Percentiles rank a stretch among this genome's conserved stretches.
Conservation (phyloP, 2,329 filamentous ascomycete genomes). For the Aureobasidium sp. region DNA sequence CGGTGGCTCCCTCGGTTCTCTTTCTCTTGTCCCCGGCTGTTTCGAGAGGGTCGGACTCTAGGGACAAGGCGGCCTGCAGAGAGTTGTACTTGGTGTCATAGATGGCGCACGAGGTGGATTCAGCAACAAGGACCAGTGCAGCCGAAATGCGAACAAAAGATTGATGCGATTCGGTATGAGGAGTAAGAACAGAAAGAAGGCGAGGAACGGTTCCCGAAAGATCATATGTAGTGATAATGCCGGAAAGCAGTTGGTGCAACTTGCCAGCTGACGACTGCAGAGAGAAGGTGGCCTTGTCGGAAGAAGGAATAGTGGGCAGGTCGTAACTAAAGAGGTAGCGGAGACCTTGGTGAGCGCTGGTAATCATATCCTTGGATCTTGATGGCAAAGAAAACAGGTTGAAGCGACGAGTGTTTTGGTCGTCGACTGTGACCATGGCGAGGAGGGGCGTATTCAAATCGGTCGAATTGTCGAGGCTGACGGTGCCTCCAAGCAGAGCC, state of each 20-base stretch:
- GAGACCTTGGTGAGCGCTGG: conserved; percentile 15
- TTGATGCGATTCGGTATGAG: conserved; percentile 42
- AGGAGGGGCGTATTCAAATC: conserved; percentile 32
- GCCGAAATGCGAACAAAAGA: conserved; percentile 63
- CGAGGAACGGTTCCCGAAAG: conserved; percentile 57
- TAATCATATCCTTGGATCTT: conserved; percentile 16
- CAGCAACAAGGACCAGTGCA: conserved; percentile 58
- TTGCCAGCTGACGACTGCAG: conserved; percentile 54
- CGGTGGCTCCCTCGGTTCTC: conserved; percentile 14
- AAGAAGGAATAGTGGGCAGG: conserved; percentile 17
- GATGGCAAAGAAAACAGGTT: conserved; percentile 16
- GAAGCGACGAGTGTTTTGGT: conserved; percentile 3
- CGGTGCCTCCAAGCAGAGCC: conserved; percentile 30
- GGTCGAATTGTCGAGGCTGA: conserved; percentile 24
- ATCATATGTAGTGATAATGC: conserved; percentile 55
- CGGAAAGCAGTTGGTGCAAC: conserved; percentile 53
- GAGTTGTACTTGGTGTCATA: conserved; percentile 64
- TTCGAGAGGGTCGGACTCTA: conserved; percentile 22
- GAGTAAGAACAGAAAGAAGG: conserved; percentile 41
- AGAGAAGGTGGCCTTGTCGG: conserved; percentile 19
- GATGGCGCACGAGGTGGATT: conserved; percentile 49
- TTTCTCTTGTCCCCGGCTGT: conserved; percentile 16
- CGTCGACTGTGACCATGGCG: conserved; percentile 25
- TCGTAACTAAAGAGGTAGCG: conserved; percentile 21
- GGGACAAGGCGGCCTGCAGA: conserved; percentile 36